Conservation (phyloP, 768 basidiomycete species). For the Fibroporia radiculosa region DNA sequence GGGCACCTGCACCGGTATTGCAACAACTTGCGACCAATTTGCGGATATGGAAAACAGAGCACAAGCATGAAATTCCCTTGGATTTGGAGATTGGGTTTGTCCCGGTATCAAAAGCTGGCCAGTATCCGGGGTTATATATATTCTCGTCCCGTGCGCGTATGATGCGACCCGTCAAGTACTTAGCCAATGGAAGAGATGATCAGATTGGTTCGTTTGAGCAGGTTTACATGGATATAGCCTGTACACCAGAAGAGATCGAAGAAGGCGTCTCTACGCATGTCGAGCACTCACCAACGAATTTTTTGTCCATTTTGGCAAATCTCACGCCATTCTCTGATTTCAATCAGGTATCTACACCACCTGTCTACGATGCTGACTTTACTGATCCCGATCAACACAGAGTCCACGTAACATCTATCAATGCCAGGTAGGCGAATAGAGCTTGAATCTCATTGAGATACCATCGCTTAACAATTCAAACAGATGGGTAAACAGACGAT, state of each 20-base stretch:
- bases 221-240: slow-evolving; percentile 98
- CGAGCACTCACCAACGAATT: slow-evolving; percentile 91
- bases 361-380: neutral
- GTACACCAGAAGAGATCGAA: slow-evolving; percentile 78
- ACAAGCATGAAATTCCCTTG: slow-evolving; percentile 69
- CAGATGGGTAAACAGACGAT: slow-evolving; percentile 99
- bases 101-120: slow-evolving; percentile 79
- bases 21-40: slow-evolving; percentile 77
- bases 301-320: slow-evolving; percentile 94
- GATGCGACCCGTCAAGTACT: slow-evolving; percentile 96
- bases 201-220: slow-evolving; percentile 96
- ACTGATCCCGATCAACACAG: slow-evolving; percentile 26
- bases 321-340: slow-evolving; percentile 99
- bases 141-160: slow-evolving; percentile 84
- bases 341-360: slow-evolving; percentile 65
- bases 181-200: slow-evolving; percentile 80
- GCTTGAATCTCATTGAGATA: neutral
- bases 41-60: slow-evolving; percentile 93
- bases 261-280: slow-evolving; percentile 76
- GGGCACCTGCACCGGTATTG: slow-evolving; percentile 72
- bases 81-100: slow-evolving; percentile 95
- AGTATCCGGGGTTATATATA: slow-evolving; percentile 93
- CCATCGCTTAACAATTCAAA: neutral
- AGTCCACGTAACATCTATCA: slow-evolving; percentile 90
- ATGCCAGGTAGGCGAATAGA: slow-evolving; percentile 55